Conservation (phyloP, 129 eudicot genomes). For the Ambrosia artemisiifolia region DNA sequence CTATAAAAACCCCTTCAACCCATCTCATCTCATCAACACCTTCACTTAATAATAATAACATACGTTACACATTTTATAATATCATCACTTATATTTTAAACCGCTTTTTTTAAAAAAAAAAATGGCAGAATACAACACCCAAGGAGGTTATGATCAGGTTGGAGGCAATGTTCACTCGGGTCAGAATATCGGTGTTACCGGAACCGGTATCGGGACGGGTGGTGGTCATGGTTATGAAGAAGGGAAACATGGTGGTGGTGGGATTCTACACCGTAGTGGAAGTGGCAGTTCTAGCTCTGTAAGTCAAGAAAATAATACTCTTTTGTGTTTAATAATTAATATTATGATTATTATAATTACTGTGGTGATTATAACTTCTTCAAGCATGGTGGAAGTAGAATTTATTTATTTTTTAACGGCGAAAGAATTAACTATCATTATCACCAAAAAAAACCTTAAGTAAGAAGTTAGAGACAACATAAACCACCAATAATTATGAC, state of each 20-base stretch:
- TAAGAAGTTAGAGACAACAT: too few relatives aligned
- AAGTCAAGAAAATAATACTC: slow-evolving; percentile 6
- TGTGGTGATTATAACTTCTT: too few relatives aligned
- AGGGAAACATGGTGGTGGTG: slow-evolving; percentile 22
- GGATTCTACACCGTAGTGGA: slow-evolving; percentile 52
- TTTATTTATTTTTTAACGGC: too few relatives aligned
- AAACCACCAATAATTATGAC: too few relatives aligned
- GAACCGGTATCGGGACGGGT: neutral
- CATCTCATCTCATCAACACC: slow-evolving; percentile 22
- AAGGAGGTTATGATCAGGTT: neutral
- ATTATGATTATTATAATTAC: too few relatives aligned
- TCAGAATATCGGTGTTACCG: slow-evolving; percentile 8
- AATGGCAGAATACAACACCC: slow-evolving; percentile 25
- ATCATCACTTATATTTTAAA: neutral
- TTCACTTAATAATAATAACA: neutral
- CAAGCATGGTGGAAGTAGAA: too few relatives aligned
- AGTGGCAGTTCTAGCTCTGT: slow-evolving; percentile 64
- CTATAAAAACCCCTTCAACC: slow-evolving; percentile 17
- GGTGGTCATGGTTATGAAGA: slow-evolving; percentile 19
- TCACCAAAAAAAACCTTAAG: too few relatives aligned
- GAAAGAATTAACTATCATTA: too few relatives aligned
- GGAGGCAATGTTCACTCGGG: slow-evolving; percentile 1
- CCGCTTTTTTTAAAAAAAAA: neutral
- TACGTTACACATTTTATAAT: neutral
- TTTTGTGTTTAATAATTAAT: too few relatives aligned